Evolutionary conservation across 208 protist species (phyloP), one percentile per base, ranked within the genome.

Genomic region (Trichomonas vaginalis): DNA sequence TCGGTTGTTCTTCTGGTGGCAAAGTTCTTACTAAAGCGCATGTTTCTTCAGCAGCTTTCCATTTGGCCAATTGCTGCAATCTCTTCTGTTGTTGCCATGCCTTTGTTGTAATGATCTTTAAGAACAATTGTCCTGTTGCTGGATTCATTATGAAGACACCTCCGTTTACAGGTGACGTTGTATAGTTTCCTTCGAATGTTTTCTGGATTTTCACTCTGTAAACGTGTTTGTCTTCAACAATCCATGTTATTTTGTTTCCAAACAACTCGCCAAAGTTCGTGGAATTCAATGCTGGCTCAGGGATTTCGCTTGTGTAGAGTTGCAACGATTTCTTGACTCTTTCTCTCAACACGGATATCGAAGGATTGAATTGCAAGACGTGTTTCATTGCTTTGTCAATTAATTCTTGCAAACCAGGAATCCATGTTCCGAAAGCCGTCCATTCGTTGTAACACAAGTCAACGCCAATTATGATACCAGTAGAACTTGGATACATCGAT

Each of bases 81-180:
- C 99, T 98, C 97, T 99, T 99, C 97, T 99, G 99, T 32, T 99
- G 99, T 14, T 98, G 98, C 98, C 99, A 99, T 51, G 99, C 99
- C 79, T 97, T 98, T 62, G 99, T 99, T 98, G 99, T 99, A 96
- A 99, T 99, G 61, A 99, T 98, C 97, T 99, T 99, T 95, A 99
- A 97, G 97, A 99, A 99, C 12, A 99, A 97, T 96, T 99, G 98
- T 35, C 99, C 99, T 8, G 98, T 99, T 46, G 98, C 97, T 49
- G 99, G 99, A 97, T 99, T 99, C 97, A 99, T 99, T 95, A 99
- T 98, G 96, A 99, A 99, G 95, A 99, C 99, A 9, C 98, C 98
- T 62, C 99, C 99, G 97, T 99, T 99, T 82, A 99, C 98, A 17
- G 98, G 98, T 96, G 98, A 98, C 0, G 98, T 98, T 2, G 96